Percentiles rank a stretch among this genome's conserved stretches.
Evolutionary conservation across 768 basidiomycete genomes (phyloP).

Genomic region (Tulasnella sp.): DNA sequence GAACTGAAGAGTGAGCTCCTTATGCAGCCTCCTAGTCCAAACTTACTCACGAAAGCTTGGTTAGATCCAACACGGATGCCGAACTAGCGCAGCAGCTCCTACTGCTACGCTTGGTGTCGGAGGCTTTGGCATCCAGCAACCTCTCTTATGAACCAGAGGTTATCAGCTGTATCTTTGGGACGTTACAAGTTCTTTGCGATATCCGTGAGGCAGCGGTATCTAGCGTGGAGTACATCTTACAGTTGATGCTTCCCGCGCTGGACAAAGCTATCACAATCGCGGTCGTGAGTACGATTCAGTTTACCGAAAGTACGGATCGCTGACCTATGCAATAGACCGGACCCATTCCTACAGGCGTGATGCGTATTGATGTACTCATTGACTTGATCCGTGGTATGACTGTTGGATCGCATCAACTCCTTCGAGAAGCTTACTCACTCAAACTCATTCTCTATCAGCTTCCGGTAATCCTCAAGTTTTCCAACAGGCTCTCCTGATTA

Average conservation of each 20-base stretch:
- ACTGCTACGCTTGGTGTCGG: no score
- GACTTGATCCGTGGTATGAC: constrained; percentile 68
- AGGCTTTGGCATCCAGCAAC: no score
- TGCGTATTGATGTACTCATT: constrained; percentile 77
- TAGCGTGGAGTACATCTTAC: constrained; percentile 73
- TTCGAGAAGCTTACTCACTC: neutral
- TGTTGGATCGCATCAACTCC: neutral
- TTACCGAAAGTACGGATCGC: neutral
- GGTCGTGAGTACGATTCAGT: constrained; percentile 31
- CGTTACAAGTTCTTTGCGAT: constrained; percentile 53
- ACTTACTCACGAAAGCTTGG: no score
- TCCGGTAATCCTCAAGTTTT: constrained; percentile 90
- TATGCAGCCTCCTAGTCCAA: neutral
- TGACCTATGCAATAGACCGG: neutral
- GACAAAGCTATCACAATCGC: constrained; percentile 51
- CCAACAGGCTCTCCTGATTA: constrained; percentile 80
- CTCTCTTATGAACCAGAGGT: constrained; percentile 63
- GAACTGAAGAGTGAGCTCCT: constrained; percentile 40
- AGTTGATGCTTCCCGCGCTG: constrained; percentile 72
- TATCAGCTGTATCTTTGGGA: constrained; percentile 58
- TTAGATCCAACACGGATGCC: no score
- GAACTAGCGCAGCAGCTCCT: no score
- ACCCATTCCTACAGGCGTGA: constrained; percentile 32
- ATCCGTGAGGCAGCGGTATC: constrained; percentile 41
- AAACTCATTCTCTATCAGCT: constrained; percentile 37